Percentiles rank a stretch among this genome's conserved stretches.
phyloP scores from a whole-genome alignment of 2,329 filamentous ascomycete genomes.

The Botryotinia convoluta region DNA sequence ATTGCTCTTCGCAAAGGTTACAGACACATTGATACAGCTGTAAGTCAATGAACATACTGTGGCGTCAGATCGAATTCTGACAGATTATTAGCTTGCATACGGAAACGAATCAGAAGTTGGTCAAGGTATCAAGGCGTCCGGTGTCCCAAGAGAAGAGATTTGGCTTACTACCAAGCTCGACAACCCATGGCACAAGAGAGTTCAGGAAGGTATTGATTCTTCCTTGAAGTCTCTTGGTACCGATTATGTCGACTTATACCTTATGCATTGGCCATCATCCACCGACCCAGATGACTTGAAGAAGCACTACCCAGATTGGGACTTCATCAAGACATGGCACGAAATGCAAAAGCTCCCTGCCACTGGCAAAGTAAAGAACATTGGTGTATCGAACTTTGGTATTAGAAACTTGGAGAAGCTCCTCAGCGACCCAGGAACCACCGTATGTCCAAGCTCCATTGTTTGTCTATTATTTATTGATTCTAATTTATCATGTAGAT shows the following conservation, averaged over 20 bases:
- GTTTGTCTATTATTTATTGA: neutral
- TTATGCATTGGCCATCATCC: constrained; percentile 71
- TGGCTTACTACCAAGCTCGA: constrained; percentile 80
- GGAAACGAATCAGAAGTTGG: constrained; percentile 72
- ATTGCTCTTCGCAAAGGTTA: constrained; percentile 66
- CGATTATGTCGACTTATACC: constrained; percentile 67
- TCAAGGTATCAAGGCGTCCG: constrained; percentile 63
- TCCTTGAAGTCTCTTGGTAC: constrained; percentile 60
- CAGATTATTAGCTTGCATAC: constrained; percentile 56
- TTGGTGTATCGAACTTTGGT: constrained; percentile 84
- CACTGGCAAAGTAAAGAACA: constrained; percentile 72
- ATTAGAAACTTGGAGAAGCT: constrained; percentile 78
- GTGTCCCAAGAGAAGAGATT: constrained; percentile 63
- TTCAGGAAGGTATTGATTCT: constrained; percentile 57
- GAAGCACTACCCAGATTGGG: constrained; percentile 74
- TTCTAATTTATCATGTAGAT: constrained; percentile 40
- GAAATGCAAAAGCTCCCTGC: constrained; percentile 68
- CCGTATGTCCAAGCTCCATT: constrained; percentile 43
- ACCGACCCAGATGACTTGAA: constrained; percentile 55
- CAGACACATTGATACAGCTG: constrained; percentile 67
- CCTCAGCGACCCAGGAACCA: constrained; percentile 61
- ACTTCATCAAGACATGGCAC: constrained; percentile 76
- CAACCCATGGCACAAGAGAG: constrained; percentile 74
- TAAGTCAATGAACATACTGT: constrained; percentile 25
- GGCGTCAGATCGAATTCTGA: constrained; percentile 7